Evolutionary conservation across 2,329 filamentous ascomycete genomes (phyloP), one percentile per base, ranked within the genome.

Genomic region (Neonectria sp.): DNA sequence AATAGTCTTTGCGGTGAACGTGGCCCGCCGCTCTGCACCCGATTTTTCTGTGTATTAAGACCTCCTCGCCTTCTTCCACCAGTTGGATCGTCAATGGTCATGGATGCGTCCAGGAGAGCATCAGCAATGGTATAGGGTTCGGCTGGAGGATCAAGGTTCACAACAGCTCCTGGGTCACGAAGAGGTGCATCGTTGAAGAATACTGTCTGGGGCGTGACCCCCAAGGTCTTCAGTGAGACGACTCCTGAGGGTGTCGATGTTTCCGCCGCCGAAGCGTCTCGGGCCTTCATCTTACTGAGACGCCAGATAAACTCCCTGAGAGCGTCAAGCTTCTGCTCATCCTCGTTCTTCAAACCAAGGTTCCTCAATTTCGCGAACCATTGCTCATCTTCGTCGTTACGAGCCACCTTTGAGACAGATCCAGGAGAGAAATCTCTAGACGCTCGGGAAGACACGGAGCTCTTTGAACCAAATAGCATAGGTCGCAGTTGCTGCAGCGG

Each of bases 221-320:
- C 90, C 58, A 97, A 83, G 46, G 90, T 91, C 69, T 93, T 92
- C 27, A 98, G 82, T 1, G 91, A 87, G 7, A 98, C 87, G 13
- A 97, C 68, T 1, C 78, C 79, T 2, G 71, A 75, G 9, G 74
- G 68, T 40, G 75, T 78, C 17, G 75, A 79, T 71, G 79, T 62
- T 68, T 84, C 76, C 70, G 77, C 75, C 4, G 76, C 75, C 1
- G 77, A 74, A 4, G 81, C 74, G 48, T 88, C 86, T 31, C 91
- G 89, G 11, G 88, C 83, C 75, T 91, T 93, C 68, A 93, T 91
- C 73, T 91, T 90, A 56, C 93, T 93, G 8, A 96, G 87, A 45
- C 93, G 90, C 93, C 94, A 97, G 46, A 99, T 93, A 75, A 97
- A 98, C 77, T 98, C 95, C 64, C 93, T 88, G 12, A 99, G 85